Evolutionary conservation across 2,329 filamentous ascomycete genomes (phyloP).

Genomic region (Cryphonectria naterciae): DNA sequence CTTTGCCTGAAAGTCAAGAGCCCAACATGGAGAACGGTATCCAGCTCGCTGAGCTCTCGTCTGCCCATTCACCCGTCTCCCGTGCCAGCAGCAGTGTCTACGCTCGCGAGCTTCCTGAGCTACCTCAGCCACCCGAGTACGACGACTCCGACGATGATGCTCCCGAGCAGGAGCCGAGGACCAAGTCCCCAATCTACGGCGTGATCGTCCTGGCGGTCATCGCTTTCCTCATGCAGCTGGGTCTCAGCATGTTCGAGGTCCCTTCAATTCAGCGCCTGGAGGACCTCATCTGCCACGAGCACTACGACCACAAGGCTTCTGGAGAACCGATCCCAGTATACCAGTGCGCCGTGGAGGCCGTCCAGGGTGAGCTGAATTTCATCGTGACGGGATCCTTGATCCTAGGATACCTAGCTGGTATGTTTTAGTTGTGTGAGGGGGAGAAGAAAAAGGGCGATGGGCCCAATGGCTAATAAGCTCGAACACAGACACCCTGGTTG

Average conservation of each 20-base stretch:
- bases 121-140: background rate
- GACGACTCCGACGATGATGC: background rate
- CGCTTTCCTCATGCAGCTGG: constrained; percentile 22
- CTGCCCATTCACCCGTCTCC: background rate
- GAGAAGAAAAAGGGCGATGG: background rate
- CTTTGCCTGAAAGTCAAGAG: background rate
- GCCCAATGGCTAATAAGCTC: too few species aligned
- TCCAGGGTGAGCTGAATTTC: constrained; percentile 15
- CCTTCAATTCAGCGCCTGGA: constrained; percentile 19
- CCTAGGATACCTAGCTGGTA: constrained; percentile 21
- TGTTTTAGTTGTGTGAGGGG: background rate
- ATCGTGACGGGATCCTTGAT: constrained; percentile 10
- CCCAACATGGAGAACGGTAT: background rate
- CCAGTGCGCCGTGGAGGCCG: background rate
- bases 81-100: background rate
- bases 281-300: constrained; percentile 19
- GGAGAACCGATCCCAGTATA: background rate
- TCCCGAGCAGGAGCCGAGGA: background rate
- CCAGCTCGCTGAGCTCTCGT: background rate
- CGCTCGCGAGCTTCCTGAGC: background rate
- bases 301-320: background rate
- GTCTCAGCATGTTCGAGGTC: constrained; percentile 17
- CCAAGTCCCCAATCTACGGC: background rate
- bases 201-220: constrained; percentile 11
- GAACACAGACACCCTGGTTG: constrained; percentile 11